phyloP scores from a whole-genome alignment of 2,329 filamentous ascomycete genomes.

The Waltergamsia citrina region DNA sequence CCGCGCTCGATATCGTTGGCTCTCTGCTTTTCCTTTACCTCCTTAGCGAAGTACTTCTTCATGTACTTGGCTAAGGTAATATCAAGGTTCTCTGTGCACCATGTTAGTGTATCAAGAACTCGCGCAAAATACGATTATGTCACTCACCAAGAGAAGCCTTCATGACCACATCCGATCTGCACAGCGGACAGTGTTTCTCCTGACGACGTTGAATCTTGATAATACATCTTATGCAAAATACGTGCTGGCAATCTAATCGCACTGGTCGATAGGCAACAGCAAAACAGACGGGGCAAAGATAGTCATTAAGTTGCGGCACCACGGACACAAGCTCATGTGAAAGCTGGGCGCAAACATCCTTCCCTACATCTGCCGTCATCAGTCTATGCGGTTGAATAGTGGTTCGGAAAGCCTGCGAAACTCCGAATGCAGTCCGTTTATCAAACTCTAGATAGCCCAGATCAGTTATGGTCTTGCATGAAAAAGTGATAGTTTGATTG shows the following conservation, averaged over 20 bases:
- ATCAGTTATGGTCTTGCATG: background rate
- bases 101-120: background rate
- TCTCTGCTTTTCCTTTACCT: slow-evolving; percentile 56
- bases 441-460: slow-evolving; percentile 56
- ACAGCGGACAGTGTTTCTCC: slow-evolving; percentile 65
- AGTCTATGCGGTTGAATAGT: slow-evolving; percentile 50
- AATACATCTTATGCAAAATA: slow-evolving; percentile 79
- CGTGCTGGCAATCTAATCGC: slow-evolving; percentile 62
- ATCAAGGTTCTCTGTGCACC: slow-evolving; percentile 55
- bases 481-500: background rate
- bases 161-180: slow-evolving; percentile 62
- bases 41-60: slow-evolving; percentile 65
- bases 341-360: slow-evolving; percentile 66
- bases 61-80: slow-evolving; percentile 57
- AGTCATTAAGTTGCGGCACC: slow-evolving; percentile 78
- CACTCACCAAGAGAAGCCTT: slow-evolving; percentile 54
- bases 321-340: slow-evolving; percentile 61
- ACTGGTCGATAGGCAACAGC: slow-evolving; percentile 74
- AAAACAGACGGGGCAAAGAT: slow-evolving; percentile 72
- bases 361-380: slow-evolving; percentile 59
- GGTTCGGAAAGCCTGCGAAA: slow-evolving; percentile 52
- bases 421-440: slow-evolving; percentile 69
- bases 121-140: background rate
- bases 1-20: slow-evolving; percentile 71
- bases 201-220: slow-evolving; percentile 67